Percentiles rank a stretch among this genome's conserved stretches.
phyloP scores from a whole-genome alignment of 177 flowering plant species.

The Tripterygium wilfordii region DNA sequence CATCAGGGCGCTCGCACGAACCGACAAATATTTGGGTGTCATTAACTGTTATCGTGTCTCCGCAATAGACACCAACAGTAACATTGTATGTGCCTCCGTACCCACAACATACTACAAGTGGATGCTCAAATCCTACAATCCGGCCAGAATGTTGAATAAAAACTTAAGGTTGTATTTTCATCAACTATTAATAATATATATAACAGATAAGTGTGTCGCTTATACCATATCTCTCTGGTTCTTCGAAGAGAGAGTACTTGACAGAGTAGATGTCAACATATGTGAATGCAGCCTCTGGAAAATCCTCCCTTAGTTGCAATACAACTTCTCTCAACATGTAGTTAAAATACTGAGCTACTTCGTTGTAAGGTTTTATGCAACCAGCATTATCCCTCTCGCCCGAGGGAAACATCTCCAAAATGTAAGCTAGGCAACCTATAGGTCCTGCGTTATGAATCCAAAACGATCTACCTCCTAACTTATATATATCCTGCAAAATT shows the following conservation, averaged over 20 bases:
- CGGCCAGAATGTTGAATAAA: background rate
- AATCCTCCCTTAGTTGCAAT: conserved; percentile 16
- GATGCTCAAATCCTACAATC: conserved; percentile 22
- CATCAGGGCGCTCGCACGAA: conserved; percentile 16
- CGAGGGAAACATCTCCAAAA: conserved; percentile 3
- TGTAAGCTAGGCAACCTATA: conserved; percentile 26
- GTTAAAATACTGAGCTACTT: conserved; percentile 24
- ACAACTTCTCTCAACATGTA: conserved; percentile 17
- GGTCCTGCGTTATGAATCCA: conserved; percentile 36
- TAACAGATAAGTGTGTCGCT: too few relatives aligned
- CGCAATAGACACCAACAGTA: conserved; percentile 6
- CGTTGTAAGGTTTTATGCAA: conserved; percentile 22
- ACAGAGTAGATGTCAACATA: conserved; percentile 29
- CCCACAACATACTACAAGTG: conserved; percentile 26
- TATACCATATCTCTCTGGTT: conserved; percentile 14
- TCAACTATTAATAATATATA: too few relatives aligned
- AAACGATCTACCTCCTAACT: conserved; percentile 21
- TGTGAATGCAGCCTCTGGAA: conserved; percentile 24
- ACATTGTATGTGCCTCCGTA: conserved; percentile 27
- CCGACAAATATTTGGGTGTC: conserved; percentile 10
- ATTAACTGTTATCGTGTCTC: conserved; percentile 4
- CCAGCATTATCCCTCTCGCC: conserved; percentile 14
- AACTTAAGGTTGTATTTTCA: too few relatives aligned
- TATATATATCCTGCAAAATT: conserved; percentile 21
- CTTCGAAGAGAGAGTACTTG: conserved; percentile 15